These are phyloP conservation scores for Rubroshorea leprosula DNA, from an alignment of 345 rosid genomes.

Conservation along the genomic window DNA sequence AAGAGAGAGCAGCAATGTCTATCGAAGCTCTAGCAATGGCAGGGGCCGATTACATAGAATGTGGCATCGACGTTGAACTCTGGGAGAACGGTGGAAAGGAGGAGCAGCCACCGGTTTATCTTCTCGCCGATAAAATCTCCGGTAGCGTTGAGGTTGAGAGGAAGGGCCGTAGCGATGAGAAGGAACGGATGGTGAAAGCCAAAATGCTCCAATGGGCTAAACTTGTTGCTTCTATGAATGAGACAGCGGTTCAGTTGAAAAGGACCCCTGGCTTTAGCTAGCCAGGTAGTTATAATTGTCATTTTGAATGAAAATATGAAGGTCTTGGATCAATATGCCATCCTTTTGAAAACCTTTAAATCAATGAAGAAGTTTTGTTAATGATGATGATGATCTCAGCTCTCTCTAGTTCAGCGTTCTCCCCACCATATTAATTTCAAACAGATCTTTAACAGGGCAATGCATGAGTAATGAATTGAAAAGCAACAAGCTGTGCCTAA, in stretches of 20 bases:
- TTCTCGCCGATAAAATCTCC: constrained; percentile 11
- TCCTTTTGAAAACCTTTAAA: too few relatives aligned
- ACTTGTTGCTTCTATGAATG: constrained; percentile 4
- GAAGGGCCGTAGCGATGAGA: background rate
- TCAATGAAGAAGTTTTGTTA: too few relatives aligned
- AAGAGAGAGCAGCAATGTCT: constrained; percentile 2
- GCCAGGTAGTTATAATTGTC: too few relatives aligned
- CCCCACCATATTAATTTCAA: too few relatives aligned
- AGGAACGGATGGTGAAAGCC: background rate
- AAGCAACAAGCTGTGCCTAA: too few relatives aligned
- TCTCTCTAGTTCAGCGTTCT: too few relatives aligned
- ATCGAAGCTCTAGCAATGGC: constrained; percentile 17
- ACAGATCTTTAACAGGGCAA: too few relatives aligned
- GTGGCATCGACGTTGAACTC: background rate
- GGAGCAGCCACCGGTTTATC: background rate
- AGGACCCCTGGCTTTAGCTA: background rate
- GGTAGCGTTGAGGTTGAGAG: background rate
- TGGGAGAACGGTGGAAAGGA: constrained; percentile 3
- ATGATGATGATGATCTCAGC: too few relatives aligned
- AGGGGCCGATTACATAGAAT: constrained; percentile 8
- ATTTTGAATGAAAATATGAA: too few relatives aligned
- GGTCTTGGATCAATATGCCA: too few relatives aligned
- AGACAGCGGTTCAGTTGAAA: background rate
- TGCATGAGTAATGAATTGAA: too few relatives aligned
- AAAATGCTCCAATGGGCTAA: constrained; percentile 12